Base-by-base conservation (phyloP, 768 basidiomycete genomes). In the Suillus weaverae region DNA sequence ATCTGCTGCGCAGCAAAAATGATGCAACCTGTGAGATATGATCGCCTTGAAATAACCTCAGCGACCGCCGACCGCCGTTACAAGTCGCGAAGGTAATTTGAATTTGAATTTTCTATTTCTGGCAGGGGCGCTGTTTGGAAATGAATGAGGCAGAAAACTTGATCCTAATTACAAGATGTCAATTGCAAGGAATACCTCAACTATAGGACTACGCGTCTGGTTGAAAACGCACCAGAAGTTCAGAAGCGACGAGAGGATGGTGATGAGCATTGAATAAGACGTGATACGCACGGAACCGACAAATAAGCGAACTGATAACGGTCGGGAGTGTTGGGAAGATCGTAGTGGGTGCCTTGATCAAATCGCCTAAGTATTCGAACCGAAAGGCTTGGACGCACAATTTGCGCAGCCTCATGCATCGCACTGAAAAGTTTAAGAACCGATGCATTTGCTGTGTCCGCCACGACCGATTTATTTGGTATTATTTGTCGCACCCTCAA, bases 401-500 rank as follows among this genome's bases (percentile, higher is more conserved):
- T 30, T 59, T 59, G 38, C 56, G 56, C 56, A 59, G 56, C 56
- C 38, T 39, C 16, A 26, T 26, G 26, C 16, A 57, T 39, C 26
- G 10, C n/a, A 5, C 16, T 14, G 43, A 5, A 22, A 18, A 30
- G 4, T 14, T 2, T 18, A n/a, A n/a, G 18, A 39, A 41, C 26
- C 26, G 26, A 59, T 59, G 38, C 16, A 38, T 38, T 26, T 57
- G 55, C 56, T 59, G 56, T 59, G 56, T 26, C 36, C 36, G 18
- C 36, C 14, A 38, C 56, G 4, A 26, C 32, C 7, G 32, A n/a
- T 26, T 59, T 68, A 11, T 75, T 76, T 76, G 72, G 55, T 32
- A n/a, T 61, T 76, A 35, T 77, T 77, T 76, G 75, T 67, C n/a
- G 6, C 26, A 64, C 74, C 75, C 75, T 76, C 62, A 66, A 67